These are phyloP conservation scores for Fraxinus pennsylvanica DNA, from an alignment of 257 asterid genomes.

Conservation along the genomic window DNA sequence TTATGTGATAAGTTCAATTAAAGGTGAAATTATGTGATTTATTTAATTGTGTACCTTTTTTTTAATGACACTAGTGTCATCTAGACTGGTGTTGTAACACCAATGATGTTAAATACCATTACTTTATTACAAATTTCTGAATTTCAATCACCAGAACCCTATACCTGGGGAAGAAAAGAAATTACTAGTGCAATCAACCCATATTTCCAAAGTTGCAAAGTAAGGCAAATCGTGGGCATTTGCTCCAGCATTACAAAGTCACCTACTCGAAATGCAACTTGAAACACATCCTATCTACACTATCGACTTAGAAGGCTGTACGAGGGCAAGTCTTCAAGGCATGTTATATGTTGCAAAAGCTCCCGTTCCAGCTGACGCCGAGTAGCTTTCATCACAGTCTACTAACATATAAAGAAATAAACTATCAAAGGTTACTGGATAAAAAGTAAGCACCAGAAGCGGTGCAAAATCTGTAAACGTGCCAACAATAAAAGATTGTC, in stretches of 20 bases:
- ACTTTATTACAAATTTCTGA: background rate
- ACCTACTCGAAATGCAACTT: background rate
- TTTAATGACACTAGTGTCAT: no score
- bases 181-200: no score
- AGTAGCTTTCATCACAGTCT: slow-evolving; percentile 98
- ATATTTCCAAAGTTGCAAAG: background rate
- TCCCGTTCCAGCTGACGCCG: slow-evolving; percentile 93
- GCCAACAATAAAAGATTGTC: no score
- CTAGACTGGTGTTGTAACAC: no score
- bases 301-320: slow-evolving; percentile 70
- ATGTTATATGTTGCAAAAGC: slow-evolving; percentile 71
- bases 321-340: slow-evolving; percentile 89
- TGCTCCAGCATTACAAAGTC: background rate
- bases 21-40: no score
- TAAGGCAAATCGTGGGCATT: background rate
- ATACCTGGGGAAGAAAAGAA: no score
- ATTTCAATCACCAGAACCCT: no score
- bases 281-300: slow-evolving; percentile 23
- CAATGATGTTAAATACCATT: no score
- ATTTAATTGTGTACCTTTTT: no score
- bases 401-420: background rate
- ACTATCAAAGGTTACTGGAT: background rate
- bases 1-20: no score
- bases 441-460: background rate
- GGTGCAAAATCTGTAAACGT: background rate